A percentile compares a stretch with the other conserved stretches of the same genome.
phyloP scores from a whole-genome alignment of 192 early-diverging fungal genomes.

The Rhizophlyctis rosea region DNA sequence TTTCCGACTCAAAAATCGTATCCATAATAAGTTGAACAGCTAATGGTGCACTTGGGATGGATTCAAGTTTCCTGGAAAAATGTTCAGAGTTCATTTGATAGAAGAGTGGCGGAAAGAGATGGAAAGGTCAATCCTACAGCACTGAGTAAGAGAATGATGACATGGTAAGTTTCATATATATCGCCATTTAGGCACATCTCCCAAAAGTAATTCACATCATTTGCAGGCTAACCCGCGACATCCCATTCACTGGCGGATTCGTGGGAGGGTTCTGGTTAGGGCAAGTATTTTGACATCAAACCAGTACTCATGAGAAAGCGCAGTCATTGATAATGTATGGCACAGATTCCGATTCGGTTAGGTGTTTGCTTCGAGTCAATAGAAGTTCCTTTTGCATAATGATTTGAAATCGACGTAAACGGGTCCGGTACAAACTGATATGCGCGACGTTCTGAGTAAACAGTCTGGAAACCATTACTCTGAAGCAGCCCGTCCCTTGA shows the following conservation, averaged over 20 bases:
- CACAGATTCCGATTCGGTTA: too few relatives aligned
- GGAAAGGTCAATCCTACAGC: conserved; percentile 7
- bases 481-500: too few relatives aligned
- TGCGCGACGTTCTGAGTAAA: too few relatives aligned
- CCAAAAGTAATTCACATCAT: too few relatives aligned
- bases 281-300: background rate
- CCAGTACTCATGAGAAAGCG: background rate
- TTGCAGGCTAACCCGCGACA: conserved; percentile 20
- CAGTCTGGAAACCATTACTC: too few relatives aligned
- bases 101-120: background rate
- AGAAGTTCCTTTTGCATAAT: too few relatives aligned
- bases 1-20: background rate
- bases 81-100: conserved; percentile 7
- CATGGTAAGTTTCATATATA: too few relatives aligned
- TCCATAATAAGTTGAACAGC: background rate
- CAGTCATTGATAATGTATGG: too few relatives aligned
- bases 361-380: too few relatives aligned
- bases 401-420: too few relatives aligned
- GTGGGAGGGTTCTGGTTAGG: conserved; percentile 19
- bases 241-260: conserved; percentile 23
- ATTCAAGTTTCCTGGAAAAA: conserved; percentile 19
- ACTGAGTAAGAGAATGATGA: background rate
- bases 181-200: too few relatives aligned
- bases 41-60: conserved; percentile 14
- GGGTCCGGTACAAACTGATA: too few relatives aligned